Base-by-base conservation (phyloP, 345 rosid species). In the Pelargonium nanum region DNA sequence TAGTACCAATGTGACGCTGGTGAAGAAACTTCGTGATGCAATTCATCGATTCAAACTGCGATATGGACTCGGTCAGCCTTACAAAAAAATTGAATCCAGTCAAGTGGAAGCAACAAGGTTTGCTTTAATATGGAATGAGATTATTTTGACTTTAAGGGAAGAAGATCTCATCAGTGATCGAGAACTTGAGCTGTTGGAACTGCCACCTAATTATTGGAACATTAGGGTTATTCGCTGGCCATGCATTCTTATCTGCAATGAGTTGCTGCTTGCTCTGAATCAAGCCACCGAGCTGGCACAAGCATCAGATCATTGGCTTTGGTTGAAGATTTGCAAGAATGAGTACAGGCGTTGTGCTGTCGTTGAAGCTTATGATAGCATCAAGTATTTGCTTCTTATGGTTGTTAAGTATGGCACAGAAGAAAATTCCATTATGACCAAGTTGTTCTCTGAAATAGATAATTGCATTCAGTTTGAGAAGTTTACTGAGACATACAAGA, bases 171-270 rank as follows among this genome's bases (percentile, higher is more conserved):
- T 91, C 59, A 80, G 81, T 68, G 89, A 91, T 72, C 50, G 56
- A 63, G 97, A 91, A 62, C 58, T 75, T 58, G 97, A 91, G 80
- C 87, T 91, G 61, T 63, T 91, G 67, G 94, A 84, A 66, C 73
- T 91, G 72, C 85, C 91, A 0, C 90, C 91, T 69, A 86, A 86
- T 75, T 81, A 69, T 68, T 91, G 97, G 97, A 56, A 76, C 68
- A 83, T 91, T 22, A 78, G 85, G 70, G 96, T 88, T 53, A 78
- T 91, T 65, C 88, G 96, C 25, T 91, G 96, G 97, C 97, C 97
- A 0, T 86, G 96, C 74, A 50, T 77, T 69, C 83, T 88, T 59
- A 86, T 91, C 13, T 81, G 95, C 77, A 91, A 91, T 63, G 96
- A 88, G 85, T 76, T 91, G 48, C 78, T 88, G 57, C 90, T 86